Evolutionary conservation across 495 filamentous ascomycete genomes (phyloP), one percentile per base, ranked within the genome.

Genomic region (Poronia punctata): DNA sequence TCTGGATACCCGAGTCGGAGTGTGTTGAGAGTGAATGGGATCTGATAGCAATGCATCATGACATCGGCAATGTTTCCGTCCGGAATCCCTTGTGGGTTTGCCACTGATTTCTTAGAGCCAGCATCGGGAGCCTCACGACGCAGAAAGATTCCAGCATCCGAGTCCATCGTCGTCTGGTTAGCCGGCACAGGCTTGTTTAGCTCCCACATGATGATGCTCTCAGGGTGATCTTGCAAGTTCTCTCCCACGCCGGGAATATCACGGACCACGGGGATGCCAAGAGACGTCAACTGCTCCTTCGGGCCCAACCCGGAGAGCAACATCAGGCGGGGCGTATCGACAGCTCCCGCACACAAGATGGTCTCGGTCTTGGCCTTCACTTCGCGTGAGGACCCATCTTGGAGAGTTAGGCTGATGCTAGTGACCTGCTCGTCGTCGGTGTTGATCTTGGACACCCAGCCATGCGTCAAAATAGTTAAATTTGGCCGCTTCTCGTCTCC

Each of bases 1-100:
- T 51, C 50, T n/a, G 58, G 57, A 50, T 89, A 88, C 30, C 85
- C 85, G 5, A 90, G 67, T n/a, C 85, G 72, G 4, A 64, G 58
- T 35, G 76, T 83, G 66, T 83, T 83, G 42, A 83, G 70, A 27
- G 77, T 81, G 62, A 88, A 88, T 22, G 84, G 85, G 40, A 88
- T 88, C 60, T 92, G 86, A 62, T 89, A 89, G 70, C 84, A 89
- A 64, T 92, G 86, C 84, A 88, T 87, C 85, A 89, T 89, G 40
- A 92, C 61, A 52, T 92, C 84, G 40, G 80, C 80, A 25, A 79
- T 76, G 29, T 79, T 74, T 46, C 79, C 80, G 48, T 86, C 83
- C 7, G 67, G 64, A 10, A 67, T 35, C 3, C 50, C 59, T 19
- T 56, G 42, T 6, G 55, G 55, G 17, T 54, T 54, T 8, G 74